A percentile compares a stretch with the other conserved stretches of the same genome.
Evolutionary conservation across 1,284 basidiomycete genomes (phyloP).

Genomic region (Puccinia polysora): DNA sequence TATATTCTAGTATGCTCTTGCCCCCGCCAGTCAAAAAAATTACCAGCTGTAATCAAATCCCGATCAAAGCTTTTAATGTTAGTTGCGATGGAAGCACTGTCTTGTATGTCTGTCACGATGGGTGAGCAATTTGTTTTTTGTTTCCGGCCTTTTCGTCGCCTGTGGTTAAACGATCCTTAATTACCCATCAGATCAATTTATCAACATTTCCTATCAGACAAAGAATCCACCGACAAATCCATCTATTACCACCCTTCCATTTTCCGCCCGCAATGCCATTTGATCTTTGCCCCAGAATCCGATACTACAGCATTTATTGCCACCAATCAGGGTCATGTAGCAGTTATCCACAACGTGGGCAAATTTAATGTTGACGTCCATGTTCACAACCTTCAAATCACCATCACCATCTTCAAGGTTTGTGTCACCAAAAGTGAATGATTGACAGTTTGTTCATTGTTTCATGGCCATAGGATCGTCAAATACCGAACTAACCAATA

Average conservation of each 20-base stretch:
- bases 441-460: background rate
- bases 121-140: background rate
- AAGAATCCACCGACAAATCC: background rate
- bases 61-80: conserved; percentile 21
- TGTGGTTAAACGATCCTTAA: background rate
- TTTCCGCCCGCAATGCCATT: background rate
- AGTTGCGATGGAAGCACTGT: background rate
- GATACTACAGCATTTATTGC: background rate
- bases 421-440: background rate
- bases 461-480: too few species aligned
- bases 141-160: background rate
- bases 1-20: background rate
- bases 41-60: background rate
- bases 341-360: background rate
- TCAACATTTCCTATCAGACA: background rate
- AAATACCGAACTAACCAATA: too few species aligned
- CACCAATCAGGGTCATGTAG: conserved; percentile 4
- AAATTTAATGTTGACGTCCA: background rate
- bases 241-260: background rate
- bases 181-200: conserved; percentile 3
- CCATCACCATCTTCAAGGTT: background rate
- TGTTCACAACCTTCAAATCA: background rate
- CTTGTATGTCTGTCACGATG: conserved; percentile 1
- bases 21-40: background rate
- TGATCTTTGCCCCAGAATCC: background rate